A percentile compares a stretch with the other conserved stretches of the same genome.
phyloP scores from a whole-genome alignment of 2,329 filamentous ascomycete species.

The Cytospora piceae region DNA sequence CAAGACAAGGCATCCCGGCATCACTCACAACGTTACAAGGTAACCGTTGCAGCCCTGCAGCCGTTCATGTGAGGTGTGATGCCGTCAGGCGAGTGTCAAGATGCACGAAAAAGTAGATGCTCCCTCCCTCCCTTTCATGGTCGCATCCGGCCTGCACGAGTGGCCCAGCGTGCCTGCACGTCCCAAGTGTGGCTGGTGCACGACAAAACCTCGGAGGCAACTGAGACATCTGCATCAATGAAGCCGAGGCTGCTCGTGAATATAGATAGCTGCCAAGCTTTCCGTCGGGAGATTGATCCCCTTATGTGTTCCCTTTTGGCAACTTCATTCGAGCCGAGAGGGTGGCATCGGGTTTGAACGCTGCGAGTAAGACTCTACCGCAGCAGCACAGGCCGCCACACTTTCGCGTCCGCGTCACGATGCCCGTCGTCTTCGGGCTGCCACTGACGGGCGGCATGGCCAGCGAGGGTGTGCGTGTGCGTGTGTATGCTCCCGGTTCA shows the following conservation, averaged over 20 bases:
- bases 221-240: conserved; percentile 15
- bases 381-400: conserved; percentile 1
- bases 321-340: background rate
- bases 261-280: conserved; percentile 1
- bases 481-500: background rate
- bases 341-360: conserved; percentile 9
- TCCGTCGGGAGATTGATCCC: too few relatives aligned
- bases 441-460: conserved; percentile 1
- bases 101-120: conserved; percentile 1
- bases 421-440: background rate
- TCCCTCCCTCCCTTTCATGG: background rate
- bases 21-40: too few relatives aligned
- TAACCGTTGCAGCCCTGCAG: conserved; percentile 3
- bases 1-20: background rate
- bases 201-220: background rate
- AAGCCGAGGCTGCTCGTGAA: conserved; percentile 9
- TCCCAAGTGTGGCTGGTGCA: conserved; percentile 17
- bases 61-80: conserved; percentile 1
- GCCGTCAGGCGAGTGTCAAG: background rate
- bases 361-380: conserved; percentile 8
- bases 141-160: conserved; percentile 8
- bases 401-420: background rate
- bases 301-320: background rate
- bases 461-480: too few relatives aligned
- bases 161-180: conserved; percentile 7